Percentiles rank a stretch among this genome's conserved stretches.
phyloP scores from a whole-genome alignment of 495 filamentous ascomycete species.

The Penicillium silybi region DNA sequence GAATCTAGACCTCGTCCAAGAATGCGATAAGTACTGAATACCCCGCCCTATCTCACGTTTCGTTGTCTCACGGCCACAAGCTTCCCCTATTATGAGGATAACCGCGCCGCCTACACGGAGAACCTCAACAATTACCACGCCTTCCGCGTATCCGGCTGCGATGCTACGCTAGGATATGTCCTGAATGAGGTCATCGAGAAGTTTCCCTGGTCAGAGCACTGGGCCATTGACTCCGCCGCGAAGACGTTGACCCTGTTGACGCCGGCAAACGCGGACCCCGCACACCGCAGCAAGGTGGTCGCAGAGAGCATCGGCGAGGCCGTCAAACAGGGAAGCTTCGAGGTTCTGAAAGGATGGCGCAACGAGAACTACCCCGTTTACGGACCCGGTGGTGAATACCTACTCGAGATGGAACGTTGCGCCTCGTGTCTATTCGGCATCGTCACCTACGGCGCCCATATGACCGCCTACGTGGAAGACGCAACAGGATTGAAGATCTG shows the following conservation, averaged over 20 bases:
- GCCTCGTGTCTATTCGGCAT: conserved; percentile 81
- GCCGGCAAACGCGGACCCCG: conserved; percentile 37
- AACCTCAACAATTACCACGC: conserved; percentile 51
- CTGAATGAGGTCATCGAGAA: conserved; percentile 52
- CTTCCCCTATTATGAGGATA: conserved; percentile 62
- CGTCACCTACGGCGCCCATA: conserved; percentile 84
- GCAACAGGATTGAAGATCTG: conserved; percentile 69
- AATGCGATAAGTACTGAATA: conserved; percentile 59
- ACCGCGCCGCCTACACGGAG: conserved; percentile 46
- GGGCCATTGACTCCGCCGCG: conserved; percentile 43
- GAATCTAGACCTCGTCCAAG: conserved; percentile 51
- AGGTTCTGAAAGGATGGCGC: conserved; percentile 77
- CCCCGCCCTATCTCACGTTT: conserved; percentile 2
- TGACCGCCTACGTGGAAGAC: conserved; percentile 69
- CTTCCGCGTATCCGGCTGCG: conserved; percentile 49
- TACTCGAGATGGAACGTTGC: conserved; percentile 75
- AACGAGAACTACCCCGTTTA: conserved; percentile 85
- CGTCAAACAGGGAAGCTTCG: conserved; percentile 60
- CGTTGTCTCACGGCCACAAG: conserved; percentile 42
- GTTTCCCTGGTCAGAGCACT: conserved; percentile 53
- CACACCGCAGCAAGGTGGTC: conserved; percentile 58
- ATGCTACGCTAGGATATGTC: conserved; percentile 60
- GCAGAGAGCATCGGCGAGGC: conserved; percentile 58
- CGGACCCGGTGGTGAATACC: conserved; percentile 55
- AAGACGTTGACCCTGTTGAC: conserved; percentile 47